Evolutionary conservation across 306 rosid species (phyloP), one percentile per base, ranked within the genome.

Genomic region (Hylodesmum podocarpum): DNA sequence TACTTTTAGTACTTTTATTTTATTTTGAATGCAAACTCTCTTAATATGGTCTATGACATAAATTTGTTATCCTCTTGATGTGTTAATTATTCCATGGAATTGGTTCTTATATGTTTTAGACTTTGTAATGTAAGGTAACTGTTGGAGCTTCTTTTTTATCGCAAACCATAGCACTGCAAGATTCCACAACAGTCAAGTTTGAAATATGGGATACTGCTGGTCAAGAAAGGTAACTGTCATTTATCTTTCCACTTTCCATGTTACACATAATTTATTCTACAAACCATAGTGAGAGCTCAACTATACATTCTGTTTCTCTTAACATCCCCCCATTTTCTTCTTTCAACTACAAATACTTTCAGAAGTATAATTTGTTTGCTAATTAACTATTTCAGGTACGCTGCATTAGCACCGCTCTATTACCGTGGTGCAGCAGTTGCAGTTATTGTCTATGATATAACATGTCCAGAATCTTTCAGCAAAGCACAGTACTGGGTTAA

Each of bases 161-260:
- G 18, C 99, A 96, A 87, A 96, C 99, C 53, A 96, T 96, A 73
- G 99, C 98, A 70, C 78, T 96, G 83, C 99, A 96, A 87, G 99
- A 96, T 85, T 96, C 99, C 47, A 91, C 99, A 33, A 96, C 98
- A 0, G 99, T 96, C 77, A 96, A 96, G 87, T 96, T 96, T 84
- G 99, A 96, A 91, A 96, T 96, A 83, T 96, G 99, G 99, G 99
- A 96, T 80, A 96, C 99, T 47, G 99, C 99, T 79, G 99, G 99
- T 65, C 99, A 96, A 78, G 98, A 96, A 90, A 96, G 99, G 99
- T 96, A 82, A 41, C 73, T 21, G 51, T 49, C 24, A 16, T 70
- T 72, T 37, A 43, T 65, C 72, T 54, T 62, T 79, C 22, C 36
- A 33, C 72, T 54, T 62, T 79, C 22, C 36, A 33, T 37, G 19